Conservation (phyloP, 257 asterid genomes). For the Salvia rosmarinus region DNA sequence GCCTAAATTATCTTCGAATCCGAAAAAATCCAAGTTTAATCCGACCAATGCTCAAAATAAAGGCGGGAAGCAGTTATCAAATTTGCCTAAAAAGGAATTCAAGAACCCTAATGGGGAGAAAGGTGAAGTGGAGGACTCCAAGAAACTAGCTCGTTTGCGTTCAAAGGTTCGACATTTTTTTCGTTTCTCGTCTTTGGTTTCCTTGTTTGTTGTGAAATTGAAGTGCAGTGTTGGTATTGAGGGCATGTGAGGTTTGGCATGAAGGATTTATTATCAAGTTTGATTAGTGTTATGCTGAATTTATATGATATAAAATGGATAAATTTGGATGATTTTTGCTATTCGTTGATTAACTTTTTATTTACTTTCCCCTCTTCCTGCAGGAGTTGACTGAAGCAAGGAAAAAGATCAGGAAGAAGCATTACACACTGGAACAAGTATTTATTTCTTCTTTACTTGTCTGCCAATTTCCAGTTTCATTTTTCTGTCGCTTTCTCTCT, state of each 20-base stretch:
- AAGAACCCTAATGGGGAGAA: conserved; percentile 39
- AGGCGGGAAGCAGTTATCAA: conserved; percentile 46
- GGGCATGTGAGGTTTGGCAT: not conserved
- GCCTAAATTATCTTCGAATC: conserved; percentile 37
- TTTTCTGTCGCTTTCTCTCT: conserved; percentile 21
- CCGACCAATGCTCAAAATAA: conserved; percentile 41
- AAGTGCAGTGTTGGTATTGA: not conserved
- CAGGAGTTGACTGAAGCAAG: conserved; percentile 88
- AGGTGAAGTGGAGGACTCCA: conserved; percentile 46
- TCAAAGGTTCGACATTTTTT: conserved; percentile 60
- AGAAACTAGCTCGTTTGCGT: conserved; percentile 58
- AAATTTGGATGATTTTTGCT: not conserved
- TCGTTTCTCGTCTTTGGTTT: not conserved
- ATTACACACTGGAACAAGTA: conserved; percentile 85
- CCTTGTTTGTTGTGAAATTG: not conserved
- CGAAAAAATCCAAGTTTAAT: conserved; percentile 45
- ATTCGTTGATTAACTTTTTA: conserved; percentile 5
- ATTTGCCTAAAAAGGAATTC: conserved; percentile 34
- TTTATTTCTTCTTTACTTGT: conserved; percentile 13
- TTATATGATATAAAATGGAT: not conserved
- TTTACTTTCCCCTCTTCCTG: not conserved
- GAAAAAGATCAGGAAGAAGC: conserved; percentile 87
- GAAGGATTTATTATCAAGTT: not conserved
- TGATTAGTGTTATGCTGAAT: not conserved
- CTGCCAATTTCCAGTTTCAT: not conserved